phyloP scores from a whole-genome alignment of 495 filamentous ascomycete species.

The Immersiella caudata region DNA sequence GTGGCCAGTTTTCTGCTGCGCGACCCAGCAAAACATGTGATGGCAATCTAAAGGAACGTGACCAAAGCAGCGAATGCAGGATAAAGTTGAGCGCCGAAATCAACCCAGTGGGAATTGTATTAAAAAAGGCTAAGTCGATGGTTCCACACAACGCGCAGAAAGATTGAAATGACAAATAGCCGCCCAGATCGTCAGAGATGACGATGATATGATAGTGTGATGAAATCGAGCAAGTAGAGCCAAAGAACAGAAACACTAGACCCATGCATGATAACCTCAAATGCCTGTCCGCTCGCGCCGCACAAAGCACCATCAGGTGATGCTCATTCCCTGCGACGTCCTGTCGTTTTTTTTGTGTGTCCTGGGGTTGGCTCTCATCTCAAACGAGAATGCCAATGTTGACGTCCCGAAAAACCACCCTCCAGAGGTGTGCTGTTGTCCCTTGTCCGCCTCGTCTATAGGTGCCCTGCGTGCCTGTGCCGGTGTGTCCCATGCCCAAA shows the following conservation, averaged over 20 bases:
- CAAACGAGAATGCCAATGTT: not conserved
- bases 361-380: not conserved
- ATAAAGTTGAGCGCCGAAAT: not conserved
- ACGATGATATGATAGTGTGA: conserved; percentile 12
- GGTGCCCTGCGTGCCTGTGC: conserved; percentile 10
- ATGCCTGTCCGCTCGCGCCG: not conserved
- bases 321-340: not conserved
- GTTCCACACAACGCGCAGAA: not conserved
- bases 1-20: too few species aligned
- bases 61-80: too few species aligned
- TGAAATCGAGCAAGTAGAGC: not conserved
- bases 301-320: not conserved
- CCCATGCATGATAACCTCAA: conserved; percentile 2
- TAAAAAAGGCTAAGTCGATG: conserved; percentile 8
- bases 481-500: conserved; percentile 10
- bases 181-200: conserved; percentile 11
- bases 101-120: not conserved
- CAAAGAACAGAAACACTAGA: not conserved
- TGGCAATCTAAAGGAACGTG: too few species aligned
- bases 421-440: conserved; percentile 18
- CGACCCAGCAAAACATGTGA: too few species aligned
- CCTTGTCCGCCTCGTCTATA: conserved; percentile 11
- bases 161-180: conserved; percentile 12
- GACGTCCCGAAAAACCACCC: conserved; percentile 6
- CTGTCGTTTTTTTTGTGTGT: not conserved